Evolutionary conservation across 805 yeast species (phyloP).

Genomic region (Candida montana): DNA sequence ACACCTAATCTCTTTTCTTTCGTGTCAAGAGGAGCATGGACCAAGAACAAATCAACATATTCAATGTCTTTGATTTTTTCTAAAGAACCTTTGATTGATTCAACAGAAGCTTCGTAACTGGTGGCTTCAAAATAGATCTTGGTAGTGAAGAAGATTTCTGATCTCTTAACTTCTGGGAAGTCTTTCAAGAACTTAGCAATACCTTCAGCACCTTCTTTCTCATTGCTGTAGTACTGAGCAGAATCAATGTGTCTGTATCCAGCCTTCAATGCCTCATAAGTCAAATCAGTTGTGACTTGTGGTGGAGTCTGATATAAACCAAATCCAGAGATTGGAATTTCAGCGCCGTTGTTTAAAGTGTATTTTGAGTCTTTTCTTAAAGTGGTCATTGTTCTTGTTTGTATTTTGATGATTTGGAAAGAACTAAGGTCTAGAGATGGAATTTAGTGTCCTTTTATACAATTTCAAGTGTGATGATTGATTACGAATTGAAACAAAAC

Average conservation of each 20-base stretch:
- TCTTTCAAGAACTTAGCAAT: constrained; percentile 20
- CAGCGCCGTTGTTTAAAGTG: constrained; percentile 18
- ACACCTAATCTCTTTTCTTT: constrained; percentile 47
- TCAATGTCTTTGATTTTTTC: constrained; percentile 44
- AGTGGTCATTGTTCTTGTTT: background rate
- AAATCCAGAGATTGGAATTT: constrained; percentile 21
- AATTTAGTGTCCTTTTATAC: background rate
- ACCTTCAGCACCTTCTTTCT: constrained; percentile 18
- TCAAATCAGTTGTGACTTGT: constrained; percentile 14
- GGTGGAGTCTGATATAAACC: constrained; percentile 22
- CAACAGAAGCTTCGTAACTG: constrained; percentile 9
- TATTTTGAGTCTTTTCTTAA: constrained; percentile 13
- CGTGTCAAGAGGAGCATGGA: constrained; percentile 59
- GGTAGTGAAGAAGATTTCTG: constrained; percentile 22
- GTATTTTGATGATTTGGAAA: background rate
- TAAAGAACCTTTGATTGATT: constrained; percentile 48
- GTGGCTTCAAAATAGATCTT: constrained; percentile 14
- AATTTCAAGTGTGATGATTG: background rate
- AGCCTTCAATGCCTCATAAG: constrained; percentile 19
- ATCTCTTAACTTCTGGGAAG: constrained; percentile 17
- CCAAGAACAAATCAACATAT: constrained; percentile 66
- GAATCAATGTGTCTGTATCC: constrained; percentile 25
- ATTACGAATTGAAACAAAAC: no score
- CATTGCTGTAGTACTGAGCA: constrained; percentile 18
- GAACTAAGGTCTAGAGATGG: background rate